Evolutionary conservation across 805 yeast species (phyloP).

Genomic region (Candida succiphila): DNA sequence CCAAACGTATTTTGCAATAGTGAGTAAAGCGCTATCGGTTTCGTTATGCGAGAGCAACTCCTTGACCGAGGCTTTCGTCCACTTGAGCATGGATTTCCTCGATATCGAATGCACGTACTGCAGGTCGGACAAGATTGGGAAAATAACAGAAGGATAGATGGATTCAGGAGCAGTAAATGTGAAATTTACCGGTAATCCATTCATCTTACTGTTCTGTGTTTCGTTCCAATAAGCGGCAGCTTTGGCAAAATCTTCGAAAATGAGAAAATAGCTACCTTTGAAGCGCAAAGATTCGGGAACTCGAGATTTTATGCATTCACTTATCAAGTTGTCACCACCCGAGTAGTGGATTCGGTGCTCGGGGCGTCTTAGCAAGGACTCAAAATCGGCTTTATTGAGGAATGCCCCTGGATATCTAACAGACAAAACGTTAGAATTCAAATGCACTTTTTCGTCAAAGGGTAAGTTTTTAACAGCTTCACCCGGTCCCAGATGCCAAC

Average conservation of each 20-base stretch:
- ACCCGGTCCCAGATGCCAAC: no score
- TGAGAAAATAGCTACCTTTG: constrained; percentile 40
- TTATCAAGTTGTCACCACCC: not conserved
- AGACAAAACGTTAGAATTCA: constrained; percentile 24
- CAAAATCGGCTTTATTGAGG: constrained; percentile 29
- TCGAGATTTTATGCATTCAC: constrained; percentile 36
- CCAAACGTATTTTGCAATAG: constrained; percentile 1
- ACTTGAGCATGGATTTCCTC: constrained; percentile 1
- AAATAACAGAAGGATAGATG: constrained; percentile 10
- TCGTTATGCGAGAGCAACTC: not conserved
- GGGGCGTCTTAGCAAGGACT: constrained; percentile 25
- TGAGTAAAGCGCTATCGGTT: constrained; percentile 2
- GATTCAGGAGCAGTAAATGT: constrained; percentile 29
- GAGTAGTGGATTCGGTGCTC: constrained; percentile 22
- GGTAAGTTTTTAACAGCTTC: not conserved
- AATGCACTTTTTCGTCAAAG: not conserved
- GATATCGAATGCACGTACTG: constrained; percentile 3
- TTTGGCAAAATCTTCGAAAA: constrained; percentile 34
- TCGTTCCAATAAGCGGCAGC: constrained; percentile 46
- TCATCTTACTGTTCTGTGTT: constrained; percentile 30
- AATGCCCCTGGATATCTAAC: constrained; percentile 29
- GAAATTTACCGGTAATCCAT: constrained; percentile 38
- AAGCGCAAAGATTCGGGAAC: constrained; percentile 33
- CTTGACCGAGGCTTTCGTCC: constrained; percentile 1
- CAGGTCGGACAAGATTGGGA: constrained; percentile 13